Conservation (phyloP, 108 stramenopile species). For the Discostella stelligeroides region DNA sequence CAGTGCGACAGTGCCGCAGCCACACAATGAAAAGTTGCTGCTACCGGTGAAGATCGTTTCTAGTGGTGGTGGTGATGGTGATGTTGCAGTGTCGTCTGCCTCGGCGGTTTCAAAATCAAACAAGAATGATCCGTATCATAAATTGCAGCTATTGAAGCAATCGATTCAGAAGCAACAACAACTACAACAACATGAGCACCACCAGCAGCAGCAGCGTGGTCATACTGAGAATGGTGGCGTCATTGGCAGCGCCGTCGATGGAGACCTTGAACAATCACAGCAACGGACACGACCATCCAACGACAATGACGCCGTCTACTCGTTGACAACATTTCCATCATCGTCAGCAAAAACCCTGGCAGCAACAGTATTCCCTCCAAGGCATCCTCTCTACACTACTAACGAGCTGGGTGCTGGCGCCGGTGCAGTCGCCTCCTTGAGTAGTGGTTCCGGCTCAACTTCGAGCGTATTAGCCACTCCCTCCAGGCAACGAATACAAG, state of each 20-base stretch:
- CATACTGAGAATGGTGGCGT: neutral
- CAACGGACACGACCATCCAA: neutral
- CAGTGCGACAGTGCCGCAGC: neutral
- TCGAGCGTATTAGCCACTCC: neutral
- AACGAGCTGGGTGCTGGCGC: neutral
- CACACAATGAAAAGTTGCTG: no score
- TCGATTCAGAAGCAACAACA: neutral
- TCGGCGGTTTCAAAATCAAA: neutral
- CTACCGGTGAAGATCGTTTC: no score
- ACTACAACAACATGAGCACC: no score
- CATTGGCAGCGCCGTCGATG: conserved; percentile 3
- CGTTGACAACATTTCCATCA: no score
- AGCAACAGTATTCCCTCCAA: neutral
- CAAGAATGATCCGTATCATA: neutral
- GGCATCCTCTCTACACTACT: no score
- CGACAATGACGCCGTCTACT: no score
- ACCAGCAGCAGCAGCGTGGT: conserved; percentile 12
- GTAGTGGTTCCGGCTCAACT: no score
- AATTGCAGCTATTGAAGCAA: conserved; percentile 1
- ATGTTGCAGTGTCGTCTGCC: no score
- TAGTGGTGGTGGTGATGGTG: neutral
- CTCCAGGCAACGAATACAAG: neutral
- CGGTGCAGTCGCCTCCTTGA: no score
- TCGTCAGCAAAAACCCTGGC: neutral
- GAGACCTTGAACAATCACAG: no score